These are phyloP conservation scores for Cryphonectria parasitica DNA, from an alignment of 2,329 filamentous ascomycete species.

Conservation along the genomic window DNA sequence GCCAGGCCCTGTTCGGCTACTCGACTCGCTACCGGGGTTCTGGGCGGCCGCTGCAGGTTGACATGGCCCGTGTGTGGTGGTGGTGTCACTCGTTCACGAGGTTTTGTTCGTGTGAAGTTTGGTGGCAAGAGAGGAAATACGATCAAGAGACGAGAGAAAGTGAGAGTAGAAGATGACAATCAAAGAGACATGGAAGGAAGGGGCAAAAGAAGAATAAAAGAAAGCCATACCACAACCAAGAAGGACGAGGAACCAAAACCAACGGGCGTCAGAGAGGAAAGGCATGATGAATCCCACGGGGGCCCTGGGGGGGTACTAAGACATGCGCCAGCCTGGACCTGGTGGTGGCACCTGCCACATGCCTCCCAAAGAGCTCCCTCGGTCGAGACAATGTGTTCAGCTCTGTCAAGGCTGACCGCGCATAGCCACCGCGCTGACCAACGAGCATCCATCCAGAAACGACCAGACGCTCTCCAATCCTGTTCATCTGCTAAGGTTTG, in stretches of 20 bases:
- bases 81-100: neutral
- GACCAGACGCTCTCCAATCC: neutral
- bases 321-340: neutral
- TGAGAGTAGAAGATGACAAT: neutral
- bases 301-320: neutral
- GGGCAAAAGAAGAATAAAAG: neutral
- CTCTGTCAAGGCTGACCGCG: neutral
- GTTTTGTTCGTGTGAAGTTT: slow-evolving; percentile 30
- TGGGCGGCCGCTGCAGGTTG: slow-evolving; percentile 8
- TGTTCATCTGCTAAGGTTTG: slow-evolving; percentile 10
- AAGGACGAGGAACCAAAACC: neutral
- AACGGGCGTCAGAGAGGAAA: neutral
- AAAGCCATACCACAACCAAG: neutral
- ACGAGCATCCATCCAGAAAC: neutral
- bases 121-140: neutral
- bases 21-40: slow-evolving; percentile 13
- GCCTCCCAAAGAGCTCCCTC: neutral
- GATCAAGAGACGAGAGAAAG: neutral
- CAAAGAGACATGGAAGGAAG: too few relatives aligned
- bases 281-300: slow-evolving; percentile 5
- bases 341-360: too few relatives aligned
- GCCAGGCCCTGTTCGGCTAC: neutral
- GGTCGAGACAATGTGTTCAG: slow-evolving; percentile 5
- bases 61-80: slow-evolving; percentile 3
- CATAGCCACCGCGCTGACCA: slow-evolving; percentile 8